A percentile compares a stretch with the other conserved stretches of the same genome.
These are phyloP conservation scores for Nasturtium officinale DNA, from an alignment of 345 rosid species.

Conservation along the genomic window DNA sequence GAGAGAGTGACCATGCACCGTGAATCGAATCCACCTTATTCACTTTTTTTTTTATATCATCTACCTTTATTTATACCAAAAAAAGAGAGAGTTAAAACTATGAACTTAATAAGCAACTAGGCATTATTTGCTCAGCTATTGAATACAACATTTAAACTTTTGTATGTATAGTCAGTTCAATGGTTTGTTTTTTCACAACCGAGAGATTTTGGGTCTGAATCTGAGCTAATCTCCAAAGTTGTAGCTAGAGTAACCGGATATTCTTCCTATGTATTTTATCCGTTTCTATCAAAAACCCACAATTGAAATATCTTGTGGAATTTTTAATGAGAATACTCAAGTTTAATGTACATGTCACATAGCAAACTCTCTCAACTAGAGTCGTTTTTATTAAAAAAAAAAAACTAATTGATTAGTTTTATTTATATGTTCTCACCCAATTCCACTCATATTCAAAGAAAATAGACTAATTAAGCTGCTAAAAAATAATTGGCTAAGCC, in stretches of 20 bases:
- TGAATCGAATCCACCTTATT: constrained; percentile 39
- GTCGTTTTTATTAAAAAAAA: background rate
- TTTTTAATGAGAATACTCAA: background rate
- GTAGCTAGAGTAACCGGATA: background rate
- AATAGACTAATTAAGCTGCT: too few relatives aligned
- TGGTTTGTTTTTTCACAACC: background rate
- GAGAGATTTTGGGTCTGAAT: background rate
- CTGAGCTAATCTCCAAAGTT: background rate
- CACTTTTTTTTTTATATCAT: constrained; percentile 4
- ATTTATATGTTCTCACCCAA: background rate
- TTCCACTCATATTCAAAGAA: too few relatives aligned
- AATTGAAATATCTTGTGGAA: background rate
- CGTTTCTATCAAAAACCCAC: background rate
- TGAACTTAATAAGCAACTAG: background rate
- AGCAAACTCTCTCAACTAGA: background rate
- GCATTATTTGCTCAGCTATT: too few relatives aligned
- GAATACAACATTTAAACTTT: too few relatives aligned
- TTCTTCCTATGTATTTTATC: background rate
- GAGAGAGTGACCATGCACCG: constrained; percentile 51
- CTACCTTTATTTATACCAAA: background rate
- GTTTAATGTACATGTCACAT: background rate
- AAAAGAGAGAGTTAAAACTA: background rate
- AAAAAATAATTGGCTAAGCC: background rate
- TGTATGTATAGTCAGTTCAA: background rate
- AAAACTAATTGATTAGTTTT: background rate